Evolutionary conservation across 2,329 filamentous ascomycete species (phyloP), one percentile per base, ranked within the genome.

Genomic region (Aspergillus novoparasiticus): DNA sequence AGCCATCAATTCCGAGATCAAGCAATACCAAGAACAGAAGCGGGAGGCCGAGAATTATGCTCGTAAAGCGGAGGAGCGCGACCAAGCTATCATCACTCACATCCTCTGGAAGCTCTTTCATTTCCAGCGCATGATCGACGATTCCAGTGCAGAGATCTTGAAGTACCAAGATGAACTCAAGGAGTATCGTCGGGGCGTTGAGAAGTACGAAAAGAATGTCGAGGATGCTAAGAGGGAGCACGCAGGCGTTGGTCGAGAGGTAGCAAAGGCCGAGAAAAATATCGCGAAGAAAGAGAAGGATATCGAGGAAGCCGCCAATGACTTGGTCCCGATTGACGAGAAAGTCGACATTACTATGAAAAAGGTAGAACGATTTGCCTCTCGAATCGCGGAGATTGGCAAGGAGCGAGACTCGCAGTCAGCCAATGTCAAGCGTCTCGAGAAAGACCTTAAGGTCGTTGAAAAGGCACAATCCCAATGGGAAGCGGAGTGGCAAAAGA

Each of bases 41-140:
- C 89, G 89, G 69, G 95, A 98, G 75, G 94, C 94, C 6, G 95
- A 99, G 69, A 94, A 90, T 70, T 99, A 94, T 75, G 91, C 96
- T 74, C 89, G 87, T 67, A 98, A 97, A 79, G 91, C 91, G 1
- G 91, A 95, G 59, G 93, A 98, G 76, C 89, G 92, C 57, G 94
- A 99, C 75, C 87, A 92, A 59, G 95, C 94, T 9, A 91, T 97
- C 61, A 92, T 98, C 60, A 94, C 91, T 1, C 94, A 98, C 69
- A 94, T 96, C 39, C 82, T 99, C 16, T 99, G 94, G 94, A 98
- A 97, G 79, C 84, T 99, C 1, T 98, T 93, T 76, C 93, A 97
- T 74, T 96, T 96, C 76, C 94, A 99, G 77, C 90, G 90, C 62
- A 87, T 93, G 34, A 97, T 99, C 83, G 92, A 97, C 70, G 91